Base-by-base conservation (phyloP, 108 stramenopile species). In the Schizochytrium sp. region DNA sequence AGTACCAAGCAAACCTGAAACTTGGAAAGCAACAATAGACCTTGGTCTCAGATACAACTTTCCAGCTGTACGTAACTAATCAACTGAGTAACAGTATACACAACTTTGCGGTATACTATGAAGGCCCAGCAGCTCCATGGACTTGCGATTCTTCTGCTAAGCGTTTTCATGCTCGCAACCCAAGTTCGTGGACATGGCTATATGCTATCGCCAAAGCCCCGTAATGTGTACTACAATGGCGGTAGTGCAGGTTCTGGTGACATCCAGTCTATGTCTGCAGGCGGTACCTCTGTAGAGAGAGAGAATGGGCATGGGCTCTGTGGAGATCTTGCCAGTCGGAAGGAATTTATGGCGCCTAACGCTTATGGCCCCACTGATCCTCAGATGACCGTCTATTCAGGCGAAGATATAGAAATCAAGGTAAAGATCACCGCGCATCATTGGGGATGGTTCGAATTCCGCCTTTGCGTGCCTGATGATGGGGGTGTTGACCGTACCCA, bases 301-400 rank as follows among this genome's bases (percentile, higher is more conserved):
- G 47, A 2, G 28, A 40, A 83, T 17, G 76, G 76, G 10, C 76
- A 83, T 28, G 76, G 76, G 0, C 53, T 83, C 10, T 83, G 76
- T 53, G 76, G 76, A 5, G 76, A 83, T 28, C 15, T 49, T n/a
- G 47, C 53, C 5, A 55, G 53, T 28, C 76, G 76, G 5, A 17
- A 83, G 55, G 76, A 83, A 28, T 83, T 83, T 28, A 83, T 83
- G 76, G 76, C 76, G 28, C 76, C 76, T n/a, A 83, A 83, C 76
- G 28, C 19, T n/a, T 83, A 83, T 83, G 76, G 76, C 40, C 76
- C 76, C 15, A 49, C 53, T 28, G 76, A 55, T 5, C 53, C 76
- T 47, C 76, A 83, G 55, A 53, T 55, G 53, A 55, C 76, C 76
- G 47, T 40, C 5, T 49, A 55, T 40, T 47, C 47, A 0, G 76